These are phyloP conservation scores for Schizothecium vesticola DNA, from an alignment of 495 filamentous ascomycete species.

Conservation along the genomic window DNA sequence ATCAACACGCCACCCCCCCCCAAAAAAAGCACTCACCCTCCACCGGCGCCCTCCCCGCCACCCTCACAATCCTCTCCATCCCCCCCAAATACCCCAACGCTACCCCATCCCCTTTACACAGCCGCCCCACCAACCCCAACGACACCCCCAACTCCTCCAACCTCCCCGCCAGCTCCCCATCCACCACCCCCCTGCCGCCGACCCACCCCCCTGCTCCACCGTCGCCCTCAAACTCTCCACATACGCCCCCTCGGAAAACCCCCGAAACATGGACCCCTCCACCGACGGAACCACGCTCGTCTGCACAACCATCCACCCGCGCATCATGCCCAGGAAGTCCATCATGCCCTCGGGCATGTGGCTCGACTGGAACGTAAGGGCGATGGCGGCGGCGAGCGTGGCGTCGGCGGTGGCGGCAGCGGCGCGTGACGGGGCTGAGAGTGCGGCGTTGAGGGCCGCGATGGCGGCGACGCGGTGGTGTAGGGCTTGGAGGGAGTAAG, in stretches of 20 bases:
- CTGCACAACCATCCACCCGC: constrained; percentile 40
- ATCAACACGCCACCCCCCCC: neutral
- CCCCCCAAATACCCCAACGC: constrained; percentile 1
- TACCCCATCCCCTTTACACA: neutral
- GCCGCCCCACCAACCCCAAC: neutral
- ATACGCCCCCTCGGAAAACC: constrained; percentile 22
- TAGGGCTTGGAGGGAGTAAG: constrained; percentile 27
- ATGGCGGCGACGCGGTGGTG: constrained; percentile 40
- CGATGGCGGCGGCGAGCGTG: constrained; percentile 40
- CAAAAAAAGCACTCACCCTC: neutral
- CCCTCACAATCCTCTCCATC: neutral
- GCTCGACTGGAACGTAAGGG: constrained; percentile 44
- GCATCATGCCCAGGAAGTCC: constrained; percentile 47
- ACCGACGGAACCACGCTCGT: constrained; percentile 25
- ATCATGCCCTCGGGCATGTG: constrained; percentile 43
- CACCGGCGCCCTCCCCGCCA: neutral
- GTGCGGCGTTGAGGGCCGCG: constrained; percentile 28
- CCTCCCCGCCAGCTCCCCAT: constrained; percentile 7
- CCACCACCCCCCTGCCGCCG: no score
- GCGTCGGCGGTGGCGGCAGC: constrained; percentile 31
- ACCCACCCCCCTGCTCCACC: neutral
- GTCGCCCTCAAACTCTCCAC: constrained; percentile 10
- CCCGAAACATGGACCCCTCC: constrained; percentile 31
- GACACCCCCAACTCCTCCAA: neutral
- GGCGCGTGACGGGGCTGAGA: constrained; percentile 24